These are phyloP conservation scores for Botryosphaeria dothidea DNA, from an alignment of 2,329 filamentous ascomycete species.

Conservation along the genomic window DNA sequence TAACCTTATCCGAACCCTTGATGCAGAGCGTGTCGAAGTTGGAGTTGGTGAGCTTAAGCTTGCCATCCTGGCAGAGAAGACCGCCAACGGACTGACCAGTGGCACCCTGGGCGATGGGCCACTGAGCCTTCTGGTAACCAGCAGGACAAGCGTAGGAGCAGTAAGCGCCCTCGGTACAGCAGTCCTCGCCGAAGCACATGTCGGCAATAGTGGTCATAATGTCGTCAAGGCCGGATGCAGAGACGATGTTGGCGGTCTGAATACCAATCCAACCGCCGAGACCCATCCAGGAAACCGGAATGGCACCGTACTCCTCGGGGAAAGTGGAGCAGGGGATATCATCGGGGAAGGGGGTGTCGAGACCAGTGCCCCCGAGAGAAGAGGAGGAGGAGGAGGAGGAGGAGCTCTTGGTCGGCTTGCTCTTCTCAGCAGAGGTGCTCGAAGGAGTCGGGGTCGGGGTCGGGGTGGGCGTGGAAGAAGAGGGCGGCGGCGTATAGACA, in stretches of 20 bases:
- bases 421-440: slow-evolving; percentile 26
- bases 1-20: slow-evolving; percentile 63
- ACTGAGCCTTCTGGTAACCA: slow-evolving; percentile 91
- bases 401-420: slow-evolving; percentile 20
- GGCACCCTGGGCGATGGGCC: slow-evolving; percentile 74
- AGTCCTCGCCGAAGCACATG: slow-evolving; percentile 54
- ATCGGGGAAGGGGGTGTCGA: slow-evolving; percentile 73
- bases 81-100: slow-evolving; percentile 87
- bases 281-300: slow-evolving; percentile 68
- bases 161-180: slow-evolving; percentile 65
- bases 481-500: slow-evolving; percentile 20
- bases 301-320: slow-evolving; percentile 77
- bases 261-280: slow-evolving; percentile 79
- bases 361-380: slow-evolving; percentile 42
- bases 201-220: slow-evolving; percentile 69
- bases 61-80: slow-evolving; percentile 75
- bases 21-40: slow-evolving; percentile 71
- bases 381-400: slow-evolving; percentile 15
- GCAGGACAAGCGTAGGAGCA: slow-evolving; percentile 94
- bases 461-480: slow-evolving; percentile 22
- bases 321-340: slow-evolving; percentile 70
- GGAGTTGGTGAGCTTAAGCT: slow-evolving; percentile 74
- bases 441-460: slow-evolving; percentile 30
- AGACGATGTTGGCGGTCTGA: slow-evolving; percentile 54
- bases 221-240: slow-evolving; percentile 42